Conservation (phyloP, 2,329 filamentous ascomycete genomes). For the Claviceps maximensis region DNA sequence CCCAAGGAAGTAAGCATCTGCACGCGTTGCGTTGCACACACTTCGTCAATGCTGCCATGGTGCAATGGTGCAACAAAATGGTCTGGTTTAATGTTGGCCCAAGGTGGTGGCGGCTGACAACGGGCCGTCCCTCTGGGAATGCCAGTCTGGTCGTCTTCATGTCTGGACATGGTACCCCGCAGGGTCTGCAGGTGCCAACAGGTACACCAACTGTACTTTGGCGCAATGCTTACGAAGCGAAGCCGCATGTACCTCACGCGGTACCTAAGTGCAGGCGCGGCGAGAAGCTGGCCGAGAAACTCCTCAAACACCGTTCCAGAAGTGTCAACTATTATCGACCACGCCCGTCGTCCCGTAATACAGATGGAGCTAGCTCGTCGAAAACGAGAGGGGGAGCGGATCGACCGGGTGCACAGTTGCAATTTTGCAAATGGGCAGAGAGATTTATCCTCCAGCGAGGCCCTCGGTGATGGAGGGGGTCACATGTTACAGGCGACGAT, state of each 20-base stretch:
- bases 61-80: not conserved
- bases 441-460: not conserved
- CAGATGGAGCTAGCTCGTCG: no score
- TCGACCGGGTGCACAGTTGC: no score
- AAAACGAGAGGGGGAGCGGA: no score
- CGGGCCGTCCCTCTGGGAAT: conserved; percentile 4
- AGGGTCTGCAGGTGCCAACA: not conserved
- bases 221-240: not conserved
- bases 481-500: not conserved
- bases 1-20: not conserved
- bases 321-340: no score
- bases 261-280: no score
- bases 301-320: not conserved
- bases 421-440: no score
- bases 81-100: no score
- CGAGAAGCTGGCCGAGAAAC: no score
- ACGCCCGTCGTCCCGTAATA: no score
- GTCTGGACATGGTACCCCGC: not conserved
- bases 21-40: not conserved
- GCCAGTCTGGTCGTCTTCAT: not conserved
- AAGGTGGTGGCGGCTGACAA: conserved; percentile 1
- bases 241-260: no score
- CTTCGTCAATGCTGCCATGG: not conserved
- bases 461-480: no score
- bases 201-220: not conserved